Base-by-base conservation (phyloP, 2,329 filamentous ascomycete genomes). In the Trichophyton benhamiae region DNA sequence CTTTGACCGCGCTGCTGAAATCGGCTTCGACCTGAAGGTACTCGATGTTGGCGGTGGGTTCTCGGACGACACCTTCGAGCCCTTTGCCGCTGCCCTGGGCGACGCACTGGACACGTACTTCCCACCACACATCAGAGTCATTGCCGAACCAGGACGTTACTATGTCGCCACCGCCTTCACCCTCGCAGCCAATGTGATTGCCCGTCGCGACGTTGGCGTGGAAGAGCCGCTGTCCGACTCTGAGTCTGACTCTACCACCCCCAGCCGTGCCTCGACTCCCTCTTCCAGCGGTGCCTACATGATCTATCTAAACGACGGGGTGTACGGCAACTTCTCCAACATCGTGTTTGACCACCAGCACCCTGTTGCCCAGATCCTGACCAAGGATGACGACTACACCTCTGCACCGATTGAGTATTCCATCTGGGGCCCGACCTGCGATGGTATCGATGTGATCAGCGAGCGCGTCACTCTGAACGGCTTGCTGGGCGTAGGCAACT, bases 271-370 rank as follows among this genome's bases (percentile, higher is more conserved):
- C 3, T 13, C 15, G 9, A 36, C 52, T 15, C 52, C 52, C 8
- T 9, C 52, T 33, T 84, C 88, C 3, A 78, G 78, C 44, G 72
- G 72, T 55, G 89, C 86, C 67, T 96, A 95, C 81, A 99, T 97
- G 94, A 78, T 96, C 55, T 99, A 99, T 74, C 79, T 97, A 73
- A 99, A 99, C 72, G 94, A 99, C 68, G 94, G 94, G 30, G 87
- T 97, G 60, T 99, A 99, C 71, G 94, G 94, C 70, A 97, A 97
- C 79, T 97, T 99, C 72, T 95, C 90, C 67, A 95, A 91, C 83
- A 97, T 97, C 81, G 96, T 97, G 80, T 99, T 96, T 74, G 94
- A 97, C 72, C 94, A 97, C 76, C 94, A 99, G 80, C 83, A 95
- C 69, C 94, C 94, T 0, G 77, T 88, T 53, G 89, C 92, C 61